phyloP scores from a whole-genome alignment of 140 eudicot genomes.

The Artemisia princeps region DNA sequence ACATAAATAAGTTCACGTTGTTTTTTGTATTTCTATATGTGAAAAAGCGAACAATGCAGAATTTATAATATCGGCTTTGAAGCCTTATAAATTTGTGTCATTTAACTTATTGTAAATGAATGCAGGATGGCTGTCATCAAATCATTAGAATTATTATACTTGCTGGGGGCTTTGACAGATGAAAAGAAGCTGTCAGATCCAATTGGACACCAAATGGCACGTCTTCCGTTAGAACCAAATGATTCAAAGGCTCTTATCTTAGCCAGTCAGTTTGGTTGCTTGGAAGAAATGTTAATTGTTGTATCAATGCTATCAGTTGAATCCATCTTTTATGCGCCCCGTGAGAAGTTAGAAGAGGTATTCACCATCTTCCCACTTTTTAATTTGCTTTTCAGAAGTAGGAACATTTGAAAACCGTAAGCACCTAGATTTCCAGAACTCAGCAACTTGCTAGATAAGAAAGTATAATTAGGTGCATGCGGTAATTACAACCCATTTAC shows the following conservation, averaged over 20 bases:
- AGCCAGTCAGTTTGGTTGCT: conserved; percentile 71
- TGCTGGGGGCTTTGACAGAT: conserved; percentile 81
- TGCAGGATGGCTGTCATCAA: conserved; percentile 67
- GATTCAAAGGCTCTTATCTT: conserved; percentile 76
- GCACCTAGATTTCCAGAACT: too few species aligned
- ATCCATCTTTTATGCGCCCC: conserved; percentile 80
- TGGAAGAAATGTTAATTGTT: conserved; percentile 83
- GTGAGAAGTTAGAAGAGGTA: conserved; percentile 91
- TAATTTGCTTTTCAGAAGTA: neutral
- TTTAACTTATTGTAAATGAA: neutral
- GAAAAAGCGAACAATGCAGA: neutral
- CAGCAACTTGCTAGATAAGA: too few species aligned
- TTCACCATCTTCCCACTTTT: conserved; percentile 18
- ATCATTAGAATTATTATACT: conserved; percentile 66
- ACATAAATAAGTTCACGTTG: neutral
- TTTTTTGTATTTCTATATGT: conserved; percentile 6
- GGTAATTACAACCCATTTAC: too few species aligned
- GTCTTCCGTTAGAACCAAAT: conserved; percentile 81
- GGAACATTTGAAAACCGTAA: neutral
- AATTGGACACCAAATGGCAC: conserved; percentile 87
- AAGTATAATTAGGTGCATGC: too few species aligned
- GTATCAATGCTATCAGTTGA: conserved; percentile 93
- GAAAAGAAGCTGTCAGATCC: conserved; percentile 74
- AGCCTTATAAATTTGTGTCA: neutral
- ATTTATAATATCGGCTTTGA: neutral